Base-by-base conservation (phyloP, 2,329 filamentous ascomycete species). In the Colletotrichum spinosum region DNA sequence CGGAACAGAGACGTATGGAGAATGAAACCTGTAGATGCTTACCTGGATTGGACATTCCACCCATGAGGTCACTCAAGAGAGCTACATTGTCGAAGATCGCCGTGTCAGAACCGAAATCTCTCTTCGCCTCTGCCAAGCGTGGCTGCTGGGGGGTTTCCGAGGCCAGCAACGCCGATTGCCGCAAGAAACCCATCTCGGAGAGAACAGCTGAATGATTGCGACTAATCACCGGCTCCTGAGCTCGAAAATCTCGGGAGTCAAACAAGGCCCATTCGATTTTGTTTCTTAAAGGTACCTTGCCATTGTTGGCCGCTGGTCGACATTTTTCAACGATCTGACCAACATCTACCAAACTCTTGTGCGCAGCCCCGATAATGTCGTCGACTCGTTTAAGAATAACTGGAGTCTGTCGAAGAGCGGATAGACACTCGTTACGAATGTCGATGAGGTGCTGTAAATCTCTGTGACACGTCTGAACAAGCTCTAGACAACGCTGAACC, bases 401-500 rank as follows among this genome's bases (percentile, higher is more conserved):
- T 10, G 72, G 70, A 1, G 70, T 69, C 4, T 65, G 65, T 15
- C 70, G 51, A 0, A 76, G 69, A 3, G 75, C 67, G 3, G 59
- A 44, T 3, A 76, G 66, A 11, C 70, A 71, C 34, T 73, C 67
- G 15, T 73, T 71, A 3, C 75, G 72, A 1, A 77, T 61, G n/a
- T 72, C 69, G 42, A 77, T 75, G 15, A 77, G 70, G n/a, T 74
- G 71, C 35, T 76, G 72, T 6, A 77, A 69, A 51, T 77, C 75
- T 7, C 60, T 57, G 37, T 77, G 65, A 55, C 74, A 77, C n/a
- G 71, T 74, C 6, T 72, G 69, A 0, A 77, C 72, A 8, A 77
- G 74, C 33, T 77, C 73, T 13, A 77, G 67, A 55, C 72, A 72
- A 7, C 68, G 68, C 2, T 72, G 69, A 17, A 76, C 70, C 5